Percentiles rank a stretch among this genome's conserved stretches.
phyloP scores from a whole-genome alignment of 345 rosid species.

The Durio zibethinus region DNA sequence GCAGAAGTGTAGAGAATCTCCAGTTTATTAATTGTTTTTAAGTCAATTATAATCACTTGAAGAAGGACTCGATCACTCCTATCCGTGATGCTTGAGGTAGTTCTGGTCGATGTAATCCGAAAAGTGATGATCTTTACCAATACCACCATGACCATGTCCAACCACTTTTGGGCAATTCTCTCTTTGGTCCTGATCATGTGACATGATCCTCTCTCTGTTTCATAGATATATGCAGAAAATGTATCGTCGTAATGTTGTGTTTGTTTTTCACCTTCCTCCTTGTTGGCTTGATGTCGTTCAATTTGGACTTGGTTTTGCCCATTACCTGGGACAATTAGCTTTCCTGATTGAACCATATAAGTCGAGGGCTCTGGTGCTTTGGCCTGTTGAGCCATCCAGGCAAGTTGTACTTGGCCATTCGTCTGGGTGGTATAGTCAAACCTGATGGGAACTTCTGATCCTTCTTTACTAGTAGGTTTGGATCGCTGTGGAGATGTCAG shows the following conservation, averaged over 20 bases:
- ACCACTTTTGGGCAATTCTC: background rate
- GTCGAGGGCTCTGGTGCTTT: background rate
- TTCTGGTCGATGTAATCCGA: background rate
- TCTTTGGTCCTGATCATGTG: constrained; percentile 16
- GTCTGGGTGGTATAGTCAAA: constrained; percentile 21
- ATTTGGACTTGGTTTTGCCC: background rate
- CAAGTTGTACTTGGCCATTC: background rate
- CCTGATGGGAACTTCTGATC: constrained; percentile 20
- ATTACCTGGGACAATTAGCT: background rate
- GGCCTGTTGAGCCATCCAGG: background rate
- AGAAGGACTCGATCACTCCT: background rate
- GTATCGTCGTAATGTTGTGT: constrained; percentile 22
- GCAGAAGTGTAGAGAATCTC: background rate
- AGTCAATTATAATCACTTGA: background rate
- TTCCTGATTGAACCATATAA: background rate
- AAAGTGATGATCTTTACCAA: constrained; percentile 17
- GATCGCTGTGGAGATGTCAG: too few species aligned
- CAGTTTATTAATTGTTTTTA: background rate
- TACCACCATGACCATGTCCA: background rate
- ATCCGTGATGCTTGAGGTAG: background rate
- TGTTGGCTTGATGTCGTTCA: background rate
- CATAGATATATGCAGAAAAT: constrained; percentile 25
- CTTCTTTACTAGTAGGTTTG: background rate
- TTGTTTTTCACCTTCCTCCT: constrained; percentile 10
- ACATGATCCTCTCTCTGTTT: constrained; percentile 26